Percentiles rank a stretch among this genome's conserved stretches.
phyloP scores from a whole-genome alignment of 2,329 filamentous ascomycete species.

The Penicillium sp. region DNA sequence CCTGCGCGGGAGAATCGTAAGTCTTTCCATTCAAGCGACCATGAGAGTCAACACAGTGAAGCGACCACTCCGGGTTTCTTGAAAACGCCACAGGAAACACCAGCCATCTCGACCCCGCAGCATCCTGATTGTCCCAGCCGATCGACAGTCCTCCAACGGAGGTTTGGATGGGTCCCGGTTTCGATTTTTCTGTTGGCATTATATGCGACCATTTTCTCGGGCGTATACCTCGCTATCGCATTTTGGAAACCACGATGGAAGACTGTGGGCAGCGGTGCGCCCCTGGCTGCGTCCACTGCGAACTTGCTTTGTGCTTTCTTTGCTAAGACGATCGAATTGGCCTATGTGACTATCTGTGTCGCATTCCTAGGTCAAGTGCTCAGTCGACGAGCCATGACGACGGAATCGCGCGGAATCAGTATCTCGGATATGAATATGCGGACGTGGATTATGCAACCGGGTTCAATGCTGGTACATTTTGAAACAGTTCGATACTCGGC shows the following conservation, averaged over 20 bases:
- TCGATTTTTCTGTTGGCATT: constrained; percentile 38
- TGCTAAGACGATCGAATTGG: constrained; percentile 75
- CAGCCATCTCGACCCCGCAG: constrained; percentile 1
- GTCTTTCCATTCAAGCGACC: constrained; percentile 1
- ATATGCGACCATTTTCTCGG: constrained; percentile 39
- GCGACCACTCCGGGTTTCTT: constrained; percentile 8
- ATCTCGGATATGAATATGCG: constrained; percentile 78
- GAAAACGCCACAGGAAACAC: constrained; percentile 13
- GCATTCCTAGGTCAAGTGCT: constrained; percentile 73
- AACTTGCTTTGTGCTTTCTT: constrained; percentile 67
- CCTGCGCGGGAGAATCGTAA: constrained; percentile 5
- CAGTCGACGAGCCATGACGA: constrained; percentile 66
- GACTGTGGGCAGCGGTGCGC: constrained; percentile 50
- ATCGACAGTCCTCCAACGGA: constrained; percentile 29
- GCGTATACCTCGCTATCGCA: constrained; percentile 64
- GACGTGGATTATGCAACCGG: constrained; percentile 72
- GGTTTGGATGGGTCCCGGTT: constrained; percentile 36
- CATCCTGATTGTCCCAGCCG: constrained; percentile 31
- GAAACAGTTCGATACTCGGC: constrained; percentile 65
- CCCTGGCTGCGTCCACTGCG: constrained; percentile 62
- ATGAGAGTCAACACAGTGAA: not conserved
- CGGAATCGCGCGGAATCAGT: constrained; percentile 63
- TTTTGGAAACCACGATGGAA: constrained; percentile 62
- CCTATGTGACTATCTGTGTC: constrained; percentile 76
- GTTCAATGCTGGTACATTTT: constrained; percentile 69